Evolutionary conservation across 768 basidiomycete genomes (phyloP).

Genomic region (Lanmaoa pseudosensibilis): DNA sequence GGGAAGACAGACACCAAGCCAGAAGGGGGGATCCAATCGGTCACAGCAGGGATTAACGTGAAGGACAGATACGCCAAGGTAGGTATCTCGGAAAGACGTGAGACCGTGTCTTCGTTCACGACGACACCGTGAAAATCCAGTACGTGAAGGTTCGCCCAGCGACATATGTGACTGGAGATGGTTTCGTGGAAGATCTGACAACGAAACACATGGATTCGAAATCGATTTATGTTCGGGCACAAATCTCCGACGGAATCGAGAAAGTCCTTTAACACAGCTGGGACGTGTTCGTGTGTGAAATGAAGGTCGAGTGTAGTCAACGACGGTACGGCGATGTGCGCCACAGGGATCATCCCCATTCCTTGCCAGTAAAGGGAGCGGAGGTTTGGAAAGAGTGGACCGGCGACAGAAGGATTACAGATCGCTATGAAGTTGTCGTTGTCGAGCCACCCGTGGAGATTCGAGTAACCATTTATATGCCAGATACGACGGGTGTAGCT

Average conservation of each 20-base stretch:
- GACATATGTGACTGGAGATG: neutral
- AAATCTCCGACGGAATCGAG: neutral
- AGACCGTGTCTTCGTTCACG: neutral
- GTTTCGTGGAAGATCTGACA: neutral
- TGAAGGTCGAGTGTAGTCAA: neutral
- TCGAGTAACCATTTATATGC: neutral
- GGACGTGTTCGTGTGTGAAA: neutral
- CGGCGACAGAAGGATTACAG: neutral
- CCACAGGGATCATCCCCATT: neutral
- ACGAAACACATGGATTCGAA: neutral
- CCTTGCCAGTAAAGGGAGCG: neutral
- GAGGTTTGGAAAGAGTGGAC: constrained; percentile 6
- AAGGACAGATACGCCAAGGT: neutral
- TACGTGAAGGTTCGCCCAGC: neutral
- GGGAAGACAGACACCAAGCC: neutral
- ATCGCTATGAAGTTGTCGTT: neutral
- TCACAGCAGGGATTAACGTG: neutral
- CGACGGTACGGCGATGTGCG: neutral
- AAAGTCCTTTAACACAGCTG: neutral
- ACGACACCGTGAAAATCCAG: neutral
- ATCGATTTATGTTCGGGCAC: neutral
- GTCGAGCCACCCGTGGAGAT: neutral
- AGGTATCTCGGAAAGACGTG: neutral
- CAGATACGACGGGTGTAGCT: constrained; percentile 3
- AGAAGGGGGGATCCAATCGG: neutral